phyloP scores from a whole-genome alignment of 495 filamentous ascomycete genomes.

The Cercophora sp. region DNA sequence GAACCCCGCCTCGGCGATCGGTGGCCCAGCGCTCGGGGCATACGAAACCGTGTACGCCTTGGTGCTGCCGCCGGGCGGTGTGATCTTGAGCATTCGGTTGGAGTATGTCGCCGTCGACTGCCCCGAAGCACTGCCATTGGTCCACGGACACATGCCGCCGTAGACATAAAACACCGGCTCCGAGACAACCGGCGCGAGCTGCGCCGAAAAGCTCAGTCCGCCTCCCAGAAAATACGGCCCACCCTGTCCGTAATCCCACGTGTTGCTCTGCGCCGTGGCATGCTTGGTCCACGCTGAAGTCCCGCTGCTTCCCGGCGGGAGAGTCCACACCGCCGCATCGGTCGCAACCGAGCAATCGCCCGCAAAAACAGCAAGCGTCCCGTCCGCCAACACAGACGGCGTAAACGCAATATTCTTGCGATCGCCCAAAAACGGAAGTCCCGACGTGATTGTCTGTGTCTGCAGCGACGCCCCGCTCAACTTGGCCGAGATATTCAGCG shows the following conservation, averaged over 20 bases:
- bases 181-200: conserved; percentile 45
- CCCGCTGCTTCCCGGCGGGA: conserved; percentile 19
- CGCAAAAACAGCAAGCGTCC: conserved; percentile 63
- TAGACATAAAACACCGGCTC: conserved; percentile 63
- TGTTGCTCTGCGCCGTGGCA: conserved; percentile 14
- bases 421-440: conserved; percentile 61
- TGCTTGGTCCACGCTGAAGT: conserved; percentile 26
- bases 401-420: conserved; percentile 49
- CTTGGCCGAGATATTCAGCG: conserved; percentile 56
- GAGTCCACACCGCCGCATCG: conserved; percentile 36
- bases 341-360: conserved; percentile 58
- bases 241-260: conserved; percentile 25
- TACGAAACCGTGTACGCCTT: conserved; percentile 19
- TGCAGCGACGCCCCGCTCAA: conserved; percentile 50
- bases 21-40: conserved; percentile 35
- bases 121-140: conserved; percentile 44
- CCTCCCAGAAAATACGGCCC: conserved; percentile 64
- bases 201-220: conserved; percentile 63
- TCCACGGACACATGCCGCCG: conserved; percentile 81
- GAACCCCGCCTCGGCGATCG: conserved; percentile 83
- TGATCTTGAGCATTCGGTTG: conserved; percentile 63
- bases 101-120: conserved; percentile 69
- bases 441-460: conserved; percentile 53
- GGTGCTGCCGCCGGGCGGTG: conserved; percentile 34
- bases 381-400: conserved; percentile 60